A percentile compares a stretch with the other conserved stretches of the same genome.
Evolutionary conservation across 2,329 filamentous ascomycete genomes (phyloP).

Genomic region (Pseudogymnoascus sp.): DNA sequence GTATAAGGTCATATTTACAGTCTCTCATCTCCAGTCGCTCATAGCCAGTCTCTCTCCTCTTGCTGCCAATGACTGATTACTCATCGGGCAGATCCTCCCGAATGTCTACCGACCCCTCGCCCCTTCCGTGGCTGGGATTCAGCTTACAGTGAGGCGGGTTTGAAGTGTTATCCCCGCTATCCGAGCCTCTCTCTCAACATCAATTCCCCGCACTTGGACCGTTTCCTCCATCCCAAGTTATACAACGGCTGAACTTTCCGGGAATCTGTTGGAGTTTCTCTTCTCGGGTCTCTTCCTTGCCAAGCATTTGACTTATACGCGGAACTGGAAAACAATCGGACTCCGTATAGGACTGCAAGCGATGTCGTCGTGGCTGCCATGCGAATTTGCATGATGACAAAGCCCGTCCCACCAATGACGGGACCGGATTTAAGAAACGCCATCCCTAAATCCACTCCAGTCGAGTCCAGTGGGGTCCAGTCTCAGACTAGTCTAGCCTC

Average conservation of each 20-base stretch:
- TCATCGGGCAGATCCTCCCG: no score
- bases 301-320: not conserved
- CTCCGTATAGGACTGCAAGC: not conserved
- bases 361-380: not conserved
- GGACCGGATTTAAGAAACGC: conserved; percentile 4
- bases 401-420: not conserved
- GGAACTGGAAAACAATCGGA: not conserved
- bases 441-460: not conserved
- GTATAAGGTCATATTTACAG: no score
- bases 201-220: not conserved
- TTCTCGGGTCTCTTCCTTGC: not conserved
- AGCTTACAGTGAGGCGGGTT: not conserved
- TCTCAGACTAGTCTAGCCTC: not conserved
- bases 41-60: not conserved
- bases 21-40: not conserved
- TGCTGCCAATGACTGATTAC: not conserved
- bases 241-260: no score
- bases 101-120: no score
- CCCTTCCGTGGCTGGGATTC: not conserved
- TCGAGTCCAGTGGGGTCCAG: no score
- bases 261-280: not conserved
- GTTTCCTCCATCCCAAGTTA: not conserved
- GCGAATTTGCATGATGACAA: not conserved
- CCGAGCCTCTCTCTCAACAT: not conserved
- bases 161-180: not conserved